These are phyloP conservation scores for Leccinum longicurvipes DNA, from an alignment of 768 basidiomycete genomes.

Conservation along the genomic window DNA sequence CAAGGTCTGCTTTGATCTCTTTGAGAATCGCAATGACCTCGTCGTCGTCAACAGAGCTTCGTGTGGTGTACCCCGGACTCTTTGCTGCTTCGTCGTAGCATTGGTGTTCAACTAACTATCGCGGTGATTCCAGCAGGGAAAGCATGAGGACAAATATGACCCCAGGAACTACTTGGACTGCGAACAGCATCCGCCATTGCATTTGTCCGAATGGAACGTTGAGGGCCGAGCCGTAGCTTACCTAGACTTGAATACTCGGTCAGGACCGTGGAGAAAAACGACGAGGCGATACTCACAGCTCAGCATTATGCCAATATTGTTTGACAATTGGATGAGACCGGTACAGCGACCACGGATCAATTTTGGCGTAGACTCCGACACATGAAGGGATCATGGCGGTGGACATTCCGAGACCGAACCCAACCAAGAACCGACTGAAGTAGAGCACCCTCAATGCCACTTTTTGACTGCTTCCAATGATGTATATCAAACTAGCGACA, in stretches of 20 bases:
- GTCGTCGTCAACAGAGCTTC: slow-evolving; percentile 33
- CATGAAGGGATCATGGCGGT: slow-evolving; percentile 45
- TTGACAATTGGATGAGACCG: slow-evolving; percentile 37
- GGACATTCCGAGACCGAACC: slow-evolving; percentile 59
- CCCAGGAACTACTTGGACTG: slow-evolving; percentile 51
- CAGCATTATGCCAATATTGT: slow-evolving; percentile 34
- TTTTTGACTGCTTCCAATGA: slow-evolving; percentile 38
- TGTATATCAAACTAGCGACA: slow-evolving; percentile 42
- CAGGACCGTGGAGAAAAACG: background rate
- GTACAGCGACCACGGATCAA: slow-evolving; percentile 50
- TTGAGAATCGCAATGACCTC: slow-evolving; percentile 36
- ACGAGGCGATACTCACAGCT: slow-evolving; percentile 26
- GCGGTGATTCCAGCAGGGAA: slow-evolving; percentile 53
- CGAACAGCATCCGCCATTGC: slow-evolving; percentile 55
- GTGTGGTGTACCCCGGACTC: slow-evolving; percentile 36
- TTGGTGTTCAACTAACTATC: slow-evolving; percentile 51
- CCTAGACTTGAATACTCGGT: slow-evolving; percentile 38
- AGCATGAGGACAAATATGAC: slow-evolving; percentile 46
- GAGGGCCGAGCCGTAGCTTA: slow-evolving; percentile 42
- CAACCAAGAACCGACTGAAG: slow-evolving; percentile 54
- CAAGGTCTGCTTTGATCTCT: slow-evolving; percentile 49
- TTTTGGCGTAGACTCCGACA: slow-evolving; percentile 48
- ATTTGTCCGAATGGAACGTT: slow-evolving; percentile 36
- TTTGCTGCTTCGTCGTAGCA: slow-evolving; percentile 40
- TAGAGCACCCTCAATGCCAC: slow-evolving; percentile 40